Evolutionary conservation across 805 yeast species (phyloP), one percentile per base, ranked within the genome.

Genomic region (Nakazawaea sp.): DNA sequence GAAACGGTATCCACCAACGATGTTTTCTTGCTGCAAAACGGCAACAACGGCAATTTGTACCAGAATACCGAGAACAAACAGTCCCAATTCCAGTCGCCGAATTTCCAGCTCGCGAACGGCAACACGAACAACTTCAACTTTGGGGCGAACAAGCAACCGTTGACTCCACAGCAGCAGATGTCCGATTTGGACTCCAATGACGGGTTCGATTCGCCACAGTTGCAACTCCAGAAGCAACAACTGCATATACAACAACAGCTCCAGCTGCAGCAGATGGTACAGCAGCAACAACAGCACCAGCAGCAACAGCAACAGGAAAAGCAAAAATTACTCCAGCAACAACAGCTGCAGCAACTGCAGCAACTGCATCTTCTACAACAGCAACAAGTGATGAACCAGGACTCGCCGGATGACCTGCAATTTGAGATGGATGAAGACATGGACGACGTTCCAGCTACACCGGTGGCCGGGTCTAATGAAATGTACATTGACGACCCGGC

Each of bases 401-500:
- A n/a, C n/a, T n/a, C n/a, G n/a, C n/a, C n/a, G 5, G 34, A 34
- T 31, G 42, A 39, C 16, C 49, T 38, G 29, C 62, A 55, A 40
- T 58, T 60, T 38, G 53, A 55, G 19, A 59, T 59, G 64, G 64
- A 59, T 31, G 63, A 50, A 45, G 58, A 65, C 43, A 53, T 31
- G 33, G 33, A 31, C 12, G 33, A 31, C 12, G 32, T 18, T 9
- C 12, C 16, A 8, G 24, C 12, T 4, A 12, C 9, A 16, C 7
- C 13, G 13, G n/a, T 15, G 13, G 28, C 16, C 6, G 28, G 55
- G 10, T 64, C 55, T 29, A 86, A 78, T 41, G 78, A 73, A 35
- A 78, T 76, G 43, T 88, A 88, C 58, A 89, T 92, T 34, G 97
- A 90, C 60, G 97, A 92, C 58, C 98, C 97, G 0, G 96, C 97